Base-by-base conservation (phyloP, 139 green algal genomes). In the Astrephomene gubernaculifera region DNA sequence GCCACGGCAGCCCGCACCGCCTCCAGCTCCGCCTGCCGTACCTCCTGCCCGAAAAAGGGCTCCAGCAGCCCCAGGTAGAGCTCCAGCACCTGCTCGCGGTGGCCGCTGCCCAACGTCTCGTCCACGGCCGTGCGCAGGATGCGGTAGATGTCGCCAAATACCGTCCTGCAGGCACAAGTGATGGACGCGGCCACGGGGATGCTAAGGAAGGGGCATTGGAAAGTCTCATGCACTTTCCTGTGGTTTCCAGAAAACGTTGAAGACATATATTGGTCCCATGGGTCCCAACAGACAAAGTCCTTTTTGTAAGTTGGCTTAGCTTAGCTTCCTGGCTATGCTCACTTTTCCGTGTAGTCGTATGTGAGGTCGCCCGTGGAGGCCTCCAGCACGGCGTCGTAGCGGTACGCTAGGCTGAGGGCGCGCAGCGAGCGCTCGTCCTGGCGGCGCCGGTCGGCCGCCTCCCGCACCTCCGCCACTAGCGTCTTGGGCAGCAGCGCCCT, bases 401-500 rank as follows among this genome's bases (percentile, higher is more conserved):
- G 83, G 81, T 87, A 89, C 12, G 82, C 89, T 53, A 81, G 67
- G 39, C 82, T 85, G 44, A 94, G 83, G 33, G 22, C 68, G 45
- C 79, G 75, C 33, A 93, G 87, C 39, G 86, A 73, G 22, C 83
- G 79, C 68, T 94, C 90, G 52, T 93, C 90, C 75, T 87, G 54
- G 31, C 90, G 86, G 9, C 90, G 89, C 83, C 92, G 88, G 83
- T 99, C 97, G 35, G 89, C 92, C n/a, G 92, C 82, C 54, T 99
- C 97, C 81, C 94, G 95, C 49, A 99, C 93, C 89, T 99, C 97
- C 31, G 87, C 38, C 79, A 99, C 79, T 91, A 99, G 94, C 70
- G 88, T 90, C 91, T 98, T 99, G 36, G 90, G 81, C 85, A 92
- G 94, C 69, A 99, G 93, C 70, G 89, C 93, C 90, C 97, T 98